These are phyloP conservation scores for Chlorella sp. DNA, from an alignment of 139 green algal genomes.

Conservation along the genomic window DNA sequence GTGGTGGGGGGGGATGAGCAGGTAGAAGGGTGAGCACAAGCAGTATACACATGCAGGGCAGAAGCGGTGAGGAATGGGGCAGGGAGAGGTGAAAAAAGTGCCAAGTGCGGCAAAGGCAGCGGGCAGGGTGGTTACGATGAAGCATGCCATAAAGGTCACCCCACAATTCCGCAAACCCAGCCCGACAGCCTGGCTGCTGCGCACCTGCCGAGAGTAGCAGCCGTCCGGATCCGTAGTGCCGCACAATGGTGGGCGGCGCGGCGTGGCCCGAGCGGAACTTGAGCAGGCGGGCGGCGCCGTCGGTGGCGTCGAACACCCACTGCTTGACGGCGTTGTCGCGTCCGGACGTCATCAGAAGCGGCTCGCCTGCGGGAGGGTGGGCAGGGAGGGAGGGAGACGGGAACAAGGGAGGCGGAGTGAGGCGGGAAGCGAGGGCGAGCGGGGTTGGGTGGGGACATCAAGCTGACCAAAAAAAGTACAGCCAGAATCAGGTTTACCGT, in stretches of 20 bases:
- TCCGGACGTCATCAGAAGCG: constrained; percentile 84
- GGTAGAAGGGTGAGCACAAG: not conserved
- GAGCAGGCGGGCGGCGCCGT: constrained; percentile 76
- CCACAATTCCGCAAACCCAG: not conserved
- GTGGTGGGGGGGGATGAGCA: not conserved
- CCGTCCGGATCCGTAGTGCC: constrained; percentile 79
- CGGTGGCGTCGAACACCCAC: constrained; percentile 89
- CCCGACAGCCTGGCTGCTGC: not conserved
- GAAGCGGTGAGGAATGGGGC: constrained; percentile 12
- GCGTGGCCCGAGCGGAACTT: constrained; percentile 91
- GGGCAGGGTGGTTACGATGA: too few species aligned
- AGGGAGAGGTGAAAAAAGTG: not conserved
- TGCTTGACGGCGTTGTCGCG: constrained; percentile 97
- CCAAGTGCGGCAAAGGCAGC: not conserved
- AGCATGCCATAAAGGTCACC: too few species aligned
- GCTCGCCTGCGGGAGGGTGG: constrained; percentile 62
- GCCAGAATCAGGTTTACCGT: too few species aligned
- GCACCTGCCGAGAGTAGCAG: constrained; percentile 79
- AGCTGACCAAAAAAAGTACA: too few species aligned
- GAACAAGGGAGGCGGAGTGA: constrained; percentile 59
- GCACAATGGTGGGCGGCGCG: constrained; percentile 79
- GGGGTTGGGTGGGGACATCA: too few species aligned
- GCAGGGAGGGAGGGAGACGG: constrained; percentile 10
- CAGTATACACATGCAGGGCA: not conserved
- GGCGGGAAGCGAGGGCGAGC: constrained; percentile 40